These are phyloP conservation scores for Rhizopus microsporus DNA, from an alignment of 371 early-diverging fungal genomes.

Conservation along the genomic window DNA sequence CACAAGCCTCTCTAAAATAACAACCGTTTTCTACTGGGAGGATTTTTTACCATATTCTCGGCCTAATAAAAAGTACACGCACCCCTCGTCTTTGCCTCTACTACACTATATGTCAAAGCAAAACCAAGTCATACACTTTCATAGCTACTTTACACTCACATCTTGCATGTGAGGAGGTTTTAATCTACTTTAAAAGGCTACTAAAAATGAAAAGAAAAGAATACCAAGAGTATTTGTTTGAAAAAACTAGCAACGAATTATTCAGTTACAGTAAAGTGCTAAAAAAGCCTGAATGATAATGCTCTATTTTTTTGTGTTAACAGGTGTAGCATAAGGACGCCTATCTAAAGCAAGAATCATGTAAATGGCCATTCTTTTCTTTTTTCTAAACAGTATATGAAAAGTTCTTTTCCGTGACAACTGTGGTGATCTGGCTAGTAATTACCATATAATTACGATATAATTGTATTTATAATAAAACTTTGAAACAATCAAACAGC, in stretches of 20 bases:
- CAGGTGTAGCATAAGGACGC: too few relatives aligned
- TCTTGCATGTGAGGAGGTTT: conserved; percentile 2
- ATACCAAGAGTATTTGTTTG: neutral
- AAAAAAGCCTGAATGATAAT: conserved; percentile 6
- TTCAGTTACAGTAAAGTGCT: conserved; percentile 1
- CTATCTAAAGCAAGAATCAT: too few relatives aligned
- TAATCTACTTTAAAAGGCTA: conserved; percentile 3
- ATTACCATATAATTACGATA: too few relatives aligned
- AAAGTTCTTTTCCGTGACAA: too few relatives aligned
- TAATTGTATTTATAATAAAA: too few relatives aligned
- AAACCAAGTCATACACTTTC: conserved; percentile 4
- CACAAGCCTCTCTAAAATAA: conserved; percentile 8
- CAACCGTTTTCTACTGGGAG: neutral
- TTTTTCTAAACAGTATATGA: too few relatives aligned
- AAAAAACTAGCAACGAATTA: conserved; percentile 6
- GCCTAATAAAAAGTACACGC: conserved; percentile 5
- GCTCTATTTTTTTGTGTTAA: too few relatives aligned
- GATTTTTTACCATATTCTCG: conserved; percentile 1
- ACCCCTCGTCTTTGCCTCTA: conserved; percentile 3
- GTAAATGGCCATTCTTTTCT: too few relatives aligned
- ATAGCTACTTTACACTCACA: conserved; percentile 1
- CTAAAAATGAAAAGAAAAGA: neutral
- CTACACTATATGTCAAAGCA: conserved; percentile 6
- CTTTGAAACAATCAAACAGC: too few relatives aligned
- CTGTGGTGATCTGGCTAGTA: too few relatives aligned